Evolutionary conservation across 2,329 filamentous ascomycete genomes (phyloP).

Genomic region (Aspergillus thermomutatus): DNA sequence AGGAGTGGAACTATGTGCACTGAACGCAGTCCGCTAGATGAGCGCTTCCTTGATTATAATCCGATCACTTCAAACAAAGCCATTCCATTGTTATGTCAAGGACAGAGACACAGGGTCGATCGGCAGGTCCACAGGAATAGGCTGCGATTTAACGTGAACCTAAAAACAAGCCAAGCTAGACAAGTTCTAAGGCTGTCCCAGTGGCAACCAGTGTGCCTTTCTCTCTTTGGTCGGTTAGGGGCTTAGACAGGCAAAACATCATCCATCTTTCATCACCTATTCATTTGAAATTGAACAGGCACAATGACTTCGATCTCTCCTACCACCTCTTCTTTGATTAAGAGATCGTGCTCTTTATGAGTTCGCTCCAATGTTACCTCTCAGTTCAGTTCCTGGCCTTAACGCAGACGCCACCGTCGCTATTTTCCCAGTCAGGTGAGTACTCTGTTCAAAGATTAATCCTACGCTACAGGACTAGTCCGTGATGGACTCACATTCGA

Average conservation of each 20-base stretch:
- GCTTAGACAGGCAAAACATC: not conserved
- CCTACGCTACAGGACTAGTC: not conserved
- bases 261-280: not conserved
- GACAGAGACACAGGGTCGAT: not conserved
- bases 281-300: not conserved
- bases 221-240: not conserved
- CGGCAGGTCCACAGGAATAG: not conserved
- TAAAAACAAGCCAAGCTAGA: not conserved
- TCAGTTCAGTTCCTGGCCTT: not conserved
- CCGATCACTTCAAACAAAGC: not conserved
- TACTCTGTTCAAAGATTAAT: not conserved
- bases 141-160: not conserved
- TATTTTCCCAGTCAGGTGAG: not conserved
- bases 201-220: not conserved
- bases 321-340: not conserved
- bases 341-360: not conserved
- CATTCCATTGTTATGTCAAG: not conserved
- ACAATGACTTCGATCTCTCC: not conserved
- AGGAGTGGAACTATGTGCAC: not conserved
- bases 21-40: not conserved
- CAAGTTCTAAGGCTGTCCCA: not conserved
- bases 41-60: not conserved
- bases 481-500: not conserved
- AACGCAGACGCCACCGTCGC: not conserved
- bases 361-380: not conserved